Conservation (phyloP, 176 grass and related monocot genomes). For the Hordeum vulgare region DNA sequence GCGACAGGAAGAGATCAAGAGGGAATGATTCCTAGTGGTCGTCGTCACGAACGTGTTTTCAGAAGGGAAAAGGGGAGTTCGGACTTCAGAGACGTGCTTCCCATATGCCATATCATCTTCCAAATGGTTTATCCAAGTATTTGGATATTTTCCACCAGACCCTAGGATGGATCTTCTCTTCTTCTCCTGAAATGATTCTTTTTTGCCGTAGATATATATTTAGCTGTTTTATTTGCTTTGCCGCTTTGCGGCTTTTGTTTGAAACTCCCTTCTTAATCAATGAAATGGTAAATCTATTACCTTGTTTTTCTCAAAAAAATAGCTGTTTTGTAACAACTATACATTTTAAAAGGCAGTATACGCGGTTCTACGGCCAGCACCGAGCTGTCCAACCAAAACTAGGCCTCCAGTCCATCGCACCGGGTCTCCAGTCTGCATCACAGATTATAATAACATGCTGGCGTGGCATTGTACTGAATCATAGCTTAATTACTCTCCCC, state of each 20-base stretch:
- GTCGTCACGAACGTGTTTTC: background rate
- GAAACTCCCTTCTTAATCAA: too few species aligned
- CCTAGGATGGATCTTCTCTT: background rate
- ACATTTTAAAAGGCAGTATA: background rate
- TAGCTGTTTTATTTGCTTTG: background rate
- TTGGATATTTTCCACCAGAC: background rate
- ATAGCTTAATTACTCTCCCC: background rate
- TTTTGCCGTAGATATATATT: background rate
- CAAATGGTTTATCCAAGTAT: background rate
- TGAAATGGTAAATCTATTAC: too few species aligned
- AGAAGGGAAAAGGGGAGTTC: background rate
- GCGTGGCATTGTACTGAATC: background rate
- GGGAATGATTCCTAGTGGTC: background rate
- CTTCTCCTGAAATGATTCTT: background rate
- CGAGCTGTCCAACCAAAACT: background rate
- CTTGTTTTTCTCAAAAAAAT: too few species aligned
- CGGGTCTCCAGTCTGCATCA: background rate
- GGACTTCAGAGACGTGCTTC: background rate
- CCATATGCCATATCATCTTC: background rate
- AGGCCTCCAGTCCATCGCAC: background rate
- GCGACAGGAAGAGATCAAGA: background rate
- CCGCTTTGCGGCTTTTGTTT: too few species aligned
- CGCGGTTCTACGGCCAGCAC: background rate
- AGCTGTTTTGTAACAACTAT: background rate
- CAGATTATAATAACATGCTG: background rate